A percentile compares a stretch with the other conserved stretches of the same genome.
Conservation (phyloP, 1,284 basidiomycete genomes). For the Irpex sp. region DNA sequence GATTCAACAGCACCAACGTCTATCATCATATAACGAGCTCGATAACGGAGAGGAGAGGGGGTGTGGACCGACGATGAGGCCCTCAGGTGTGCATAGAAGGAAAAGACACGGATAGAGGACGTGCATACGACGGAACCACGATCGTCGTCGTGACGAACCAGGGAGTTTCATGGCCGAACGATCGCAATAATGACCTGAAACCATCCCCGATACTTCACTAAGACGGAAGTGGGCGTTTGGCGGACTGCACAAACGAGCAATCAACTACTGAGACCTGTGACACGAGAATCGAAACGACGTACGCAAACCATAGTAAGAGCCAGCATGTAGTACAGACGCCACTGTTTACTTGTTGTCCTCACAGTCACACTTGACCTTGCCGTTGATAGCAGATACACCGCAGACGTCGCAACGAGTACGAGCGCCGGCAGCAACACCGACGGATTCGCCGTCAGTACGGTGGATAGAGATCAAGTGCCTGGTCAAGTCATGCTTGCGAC, state of each 20-base stretch:
- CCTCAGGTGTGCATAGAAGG: background rate
- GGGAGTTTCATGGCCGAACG: slow-evolving; percentile 16
- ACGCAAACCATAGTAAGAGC: slow-evolving; percentile 23
- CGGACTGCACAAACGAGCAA: slow-evolving; percentile 14
- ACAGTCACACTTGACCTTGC: slow-evolving; percentile 58
- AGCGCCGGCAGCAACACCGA: slow-evolving; percentile 59
- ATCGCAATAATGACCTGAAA: slow-evolving; percentile 15
- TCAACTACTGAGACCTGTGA: slow-evolving; percentile 1
- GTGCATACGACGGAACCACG: slow-evolving; percentile 9
- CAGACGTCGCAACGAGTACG: slow-evolving; percentile 73
- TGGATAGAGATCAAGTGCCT: slow-evolving; percentile 86
- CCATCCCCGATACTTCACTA: slow-evolving; percentile 20
- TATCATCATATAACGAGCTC: background rate
- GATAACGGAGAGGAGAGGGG: background rate
- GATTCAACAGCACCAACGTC: background rate
- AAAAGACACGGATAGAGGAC: background rate
- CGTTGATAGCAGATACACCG: slow-evolving; percentile 64
- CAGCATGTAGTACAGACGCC: slow-evolving; percentile 1
- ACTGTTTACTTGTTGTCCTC: slow-evolving; percentile 57
- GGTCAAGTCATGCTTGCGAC: slow-evolving; percentile 85
- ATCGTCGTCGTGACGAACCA: slow-evolving; percentile 25
- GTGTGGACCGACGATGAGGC: slow-evolving; percentile 6
- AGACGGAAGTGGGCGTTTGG: slow-evolving; percentile 32
- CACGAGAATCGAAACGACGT: slow-evolving; percentile 15
- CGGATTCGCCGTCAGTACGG: slow-evolving; percentile 55